Conservation (phyloP, 164 flowering plant species). For the Vitis riparia region DNA sequence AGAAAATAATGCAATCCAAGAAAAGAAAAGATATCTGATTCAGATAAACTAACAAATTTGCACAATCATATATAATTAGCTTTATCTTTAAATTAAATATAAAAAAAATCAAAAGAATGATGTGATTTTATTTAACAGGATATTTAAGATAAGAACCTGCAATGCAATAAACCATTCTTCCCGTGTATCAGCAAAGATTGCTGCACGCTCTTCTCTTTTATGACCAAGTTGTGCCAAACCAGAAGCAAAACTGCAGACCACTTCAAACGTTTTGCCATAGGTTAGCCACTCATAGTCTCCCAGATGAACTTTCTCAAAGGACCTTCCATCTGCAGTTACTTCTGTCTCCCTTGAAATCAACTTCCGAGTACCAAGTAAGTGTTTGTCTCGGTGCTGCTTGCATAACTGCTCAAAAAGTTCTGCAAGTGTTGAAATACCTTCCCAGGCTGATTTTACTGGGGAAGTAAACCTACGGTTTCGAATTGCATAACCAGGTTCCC, state of each 20-base stretch:
- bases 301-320: conserved; percentile 92
- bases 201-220: conserved; percentile 70
- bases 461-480: conserved; percentile 49
- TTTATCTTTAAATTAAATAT: neutral
- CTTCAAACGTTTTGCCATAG: conserved; percentile 70
- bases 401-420: conserved; percentile 84
- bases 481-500: conserved; percentile 83
- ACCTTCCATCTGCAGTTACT: conserved; percentile 60
- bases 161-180: conserved; percentile 92
- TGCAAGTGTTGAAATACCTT: conserved; percentile 82
- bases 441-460: conserved; percentile 73
- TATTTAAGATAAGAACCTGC: conserved; percentile 56
- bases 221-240: conserved; percentile 86
- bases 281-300: conserved; percentile 87
- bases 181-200: conserved; percentile 94
- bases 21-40: no score
- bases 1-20: no score
- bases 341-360: conserved; percentile 66
- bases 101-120: neutral
- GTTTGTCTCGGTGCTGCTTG: conserved; percentile 38
- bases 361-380: conserved; percentile 71
- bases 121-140: neutral
- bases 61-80: no score
- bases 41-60: no score
- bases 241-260: conserved; percentile 74